Percentiles rank a stretch among this genome's conserved stretches.
phyloP scores from a whole-genome alignment of 176 grass and related monocot genomes.

The Carex cristatella region DNA sequence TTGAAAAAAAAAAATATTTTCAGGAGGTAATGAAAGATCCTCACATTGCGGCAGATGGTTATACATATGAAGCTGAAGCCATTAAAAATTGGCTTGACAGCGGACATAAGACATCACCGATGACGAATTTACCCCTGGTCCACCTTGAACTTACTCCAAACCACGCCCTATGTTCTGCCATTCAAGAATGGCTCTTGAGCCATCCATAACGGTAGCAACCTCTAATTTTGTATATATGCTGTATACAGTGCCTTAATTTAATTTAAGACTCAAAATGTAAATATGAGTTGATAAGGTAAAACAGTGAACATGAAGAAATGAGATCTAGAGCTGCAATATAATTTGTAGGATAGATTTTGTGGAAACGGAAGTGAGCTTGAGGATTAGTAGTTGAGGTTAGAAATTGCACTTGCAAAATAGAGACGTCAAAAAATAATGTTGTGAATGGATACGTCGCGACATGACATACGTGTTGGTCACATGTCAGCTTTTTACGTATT shows the following conservation, averaged over 20 bases:
- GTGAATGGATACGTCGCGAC: too few relatives aligned
- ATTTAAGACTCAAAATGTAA: not conserved
- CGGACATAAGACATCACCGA: constrained; percentile 48
- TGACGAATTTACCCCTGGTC: constrained; percentile 49
- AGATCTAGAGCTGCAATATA: not conserved
- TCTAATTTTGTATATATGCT: not conserved
- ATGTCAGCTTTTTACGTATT: too few relatives aligned
- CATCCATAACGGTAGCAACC: not conserved
- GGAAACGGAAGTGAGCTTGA: not conserved
- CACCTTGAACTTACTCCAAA: constrained; percentile 48
- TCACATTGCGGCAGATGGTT: constrained; percentile 58
- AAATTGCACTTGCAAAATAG: not conserved
- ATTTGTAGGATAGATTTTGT: not conserved
- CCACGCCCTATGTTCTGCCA: constrained; percentile 48
- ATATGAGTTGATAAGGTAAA: not conserved
- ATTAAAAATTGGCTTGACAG: constrained; percentile 67
- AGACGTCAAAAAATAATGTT: too few relatives aligned
- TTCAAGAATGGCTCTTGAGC: constrained; percentile 39
- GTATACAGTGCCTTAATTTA: too few relatives aligned
- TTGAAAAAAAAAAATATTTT: constrained; percentile 1
- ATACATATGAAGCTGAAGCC: constrained; percentile 66
- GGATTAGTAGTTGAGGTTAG: not conserved
- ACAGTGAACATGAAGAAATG: not conserved
- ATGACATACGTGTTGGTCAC: too few relatives aligned
- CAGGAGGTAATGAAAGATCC: constrained; percentile 85